Evolutionary conservation across 2,329 filamentous ascomycete genomes (phyloP).

Genomic region (Berkeleyomyces basicola): DNA sequence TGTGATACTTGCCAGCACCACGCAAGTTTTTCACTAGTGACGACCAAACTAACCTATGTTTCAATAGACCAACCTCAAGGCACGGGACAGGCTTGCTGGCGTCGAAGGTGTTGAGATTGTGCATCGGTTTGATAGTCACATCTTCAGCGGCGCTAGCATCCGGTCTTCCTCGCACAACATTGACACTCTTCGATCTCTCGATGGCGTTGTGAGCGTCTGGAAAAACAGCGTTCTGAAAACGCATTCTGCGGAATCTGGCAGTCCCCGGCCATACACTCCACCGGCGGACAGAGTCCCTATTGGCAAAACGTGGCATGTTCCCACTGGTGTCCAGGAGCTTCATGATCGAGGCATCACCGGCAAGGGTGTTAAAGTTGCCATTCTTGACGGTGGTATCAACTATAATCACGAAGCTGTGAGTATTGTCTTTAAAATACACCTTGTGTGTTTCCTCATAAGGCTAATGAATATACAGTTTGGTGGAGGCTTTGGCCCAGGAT

Average conservation of each 20-base stretch:
- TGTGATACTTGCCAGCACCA: neutral
- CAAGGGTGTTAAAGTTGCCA: conserved; percentile 23
- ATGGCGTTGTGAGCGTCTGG: conserved; percentile 25
- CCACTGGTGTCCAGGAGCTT: conserved; percentile 25
- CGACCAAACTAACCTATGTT: neutral
- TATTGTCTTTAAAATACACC: neutral
- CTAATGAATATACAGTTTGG: conserved; percentile 20
- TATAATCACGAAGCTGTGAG: conserved; percentile 20
- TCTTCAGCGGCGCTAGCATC: conserved; percentile 23
- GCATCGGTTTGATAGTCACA: conserved; percentile 15
- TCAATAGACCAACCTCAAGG: neutral
- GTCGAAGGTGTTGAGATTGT: neutral
- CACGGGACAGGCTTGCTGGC: neutral
- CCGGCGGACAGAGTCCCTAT: conserved; percentile 4
- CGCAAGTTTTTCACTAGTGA: neutral
- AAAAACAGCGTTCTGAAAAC: conserved; percentile 5
- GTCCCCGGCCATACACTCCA: neutral
- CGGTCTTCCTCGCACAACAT: conserved; percentile 20
- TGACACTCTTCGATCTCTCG: conserved; percentile 20
- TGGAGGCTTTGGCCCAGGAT: conserved; percentile 23
- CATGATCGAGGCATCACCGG: conserved; percentile 24
- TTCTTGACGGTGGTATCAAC: conserved; percentile 26
- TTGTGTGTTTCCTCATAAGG: neutral
- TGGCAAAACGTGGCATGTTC: conserved; percentile 23
- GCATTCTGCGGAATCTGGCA: neutral